These are phyloP conservation scores for Clavulina sp. DNA, from an alignment of 768 basidiomycete genomes.

Conservation along the genomic window DNA sequence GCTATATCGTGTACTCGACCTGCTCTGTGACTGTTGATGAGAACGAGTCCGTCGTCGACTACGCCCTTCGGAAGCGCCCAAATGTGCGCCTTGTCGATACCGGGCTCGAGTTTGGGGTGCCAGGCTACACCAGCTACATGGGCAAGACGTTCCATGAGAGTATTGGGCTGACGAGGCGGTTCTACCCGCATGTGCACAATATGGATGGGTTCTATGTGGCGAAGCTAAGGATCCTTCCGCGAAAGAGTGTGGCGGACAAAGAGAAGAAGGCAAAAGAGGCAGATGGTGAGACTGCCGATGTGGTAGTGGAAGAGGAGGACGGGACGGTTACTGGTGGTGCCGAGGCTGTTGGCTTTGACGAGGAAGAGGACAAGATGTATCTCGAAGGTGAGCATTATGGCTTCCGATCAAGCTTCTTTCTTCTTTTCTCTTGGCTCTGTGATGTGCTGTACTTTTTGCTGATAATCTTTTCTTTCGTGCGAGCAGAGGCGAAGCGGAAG, in stretches of 20 bases:
- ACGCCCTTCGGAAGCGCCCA: slow-evolving; percentile 86
- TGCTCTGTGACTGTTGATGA: slow-evolving; percentile 97
- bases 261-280: slow-evolving; percentile 17
- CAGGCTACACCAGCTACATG: slow-evolving; percentile 78
- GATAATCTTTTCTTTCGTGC: slow-evolving; percentile 7
- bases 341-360: slow-evolving; percentile 40
- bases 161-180: slow-evolving; percentile 66
- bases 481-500: slow-evolving; percentile 59
- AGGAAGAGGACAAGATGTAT: slow-evolving; percentile 56
- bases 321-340: slow-evolving; percentile 16
- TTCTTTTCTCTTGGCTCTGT: not conserved
- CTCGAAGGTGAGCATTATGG: too few species aligned
- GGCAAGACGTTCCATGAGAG: slow-evolving; percentile 78
- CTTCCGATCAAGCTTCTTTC: slow-evolving; percentile 17
- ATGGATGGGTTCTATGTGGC: slow-evolving; percentile 99
- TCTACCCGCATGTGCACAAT: slow-evolving; percentile 96
- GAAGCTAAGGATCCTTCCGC: slow-evolving; percentile 93
- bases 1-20: slow-evolving; percentile 92
- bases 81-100: slow-evolving; percentile 85
- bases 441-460: slow-evolving; percentile 5
- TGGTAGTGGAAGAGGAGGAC: slow-evolving; percentile 15
- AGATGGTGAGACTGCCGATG: slow-evolving; percentile 17
- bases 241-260: slow-evolving; percentile 30
- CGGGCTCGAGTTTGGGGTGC: slow-evolving; percentile 81
- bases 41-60: slow-evolving; percentile 96